phyloP scores from a whole-genome alignment of 768 basidiomycete species.

The Serendipita sp. region DNA sequence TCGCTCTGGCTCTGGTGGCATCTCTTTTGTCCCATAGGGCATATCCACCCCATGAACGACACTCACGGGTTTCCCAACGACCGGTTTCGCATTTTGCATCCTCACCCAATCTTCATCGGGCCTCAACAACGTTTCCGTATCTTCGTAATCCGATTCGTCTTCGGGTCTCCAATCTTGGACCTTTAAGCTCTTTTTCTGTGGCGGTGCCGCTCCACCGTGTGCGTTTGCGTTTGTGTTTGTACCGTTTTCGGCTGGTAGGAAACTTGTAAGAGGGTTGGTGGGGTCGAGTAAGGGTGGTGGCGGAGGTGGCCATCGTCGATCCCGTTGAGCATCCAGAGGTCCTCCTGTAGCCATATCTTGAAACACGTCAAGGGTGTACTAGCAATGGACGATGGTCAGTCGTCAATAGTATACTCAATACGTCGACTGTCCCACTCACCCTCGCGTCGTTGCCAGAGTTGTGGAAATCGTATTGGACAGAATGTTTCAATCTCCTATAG shows the following conservation, averaged over 20 bases:
- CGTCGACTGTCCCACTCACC: constrained; percentile 26
- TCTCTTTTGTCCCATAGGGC: background rate
- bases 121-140: background rate
- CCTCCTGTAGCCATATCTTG: constrained; percentile 59
- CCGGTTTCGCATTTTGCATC: background rate
- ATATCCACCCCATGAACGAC: background rate
- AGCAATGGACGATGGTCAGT: background rate
- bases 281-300: background rate
- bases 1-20: too few species aligned
- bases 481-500: constrained; percentile 45
- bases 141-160: background rate
- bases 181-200: background rate
- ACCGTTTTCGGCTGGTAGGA: too few species aligned
- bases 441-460: constrained; percentile 82
- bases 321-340: constrained; percentile 57
- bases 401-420: background rate
- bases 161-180: background rate
- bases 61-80: background rate
- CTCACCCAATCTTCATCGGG: background rate
- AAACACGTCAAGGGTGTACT: constrained; percentile 59
- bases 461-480: constrained; percentile 39
- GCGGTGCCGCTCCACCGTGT: background rate
- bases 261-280: too few species aligned
- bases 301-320: constrained; percentile 52
- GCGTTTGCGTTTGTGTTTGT: too few species aligned